These are phyloP conservation scores for Beauveria sp. DNA, from an alignment of 2,329 filamentous ascomycete genomes.

Conservation along the genomic window DNA sequence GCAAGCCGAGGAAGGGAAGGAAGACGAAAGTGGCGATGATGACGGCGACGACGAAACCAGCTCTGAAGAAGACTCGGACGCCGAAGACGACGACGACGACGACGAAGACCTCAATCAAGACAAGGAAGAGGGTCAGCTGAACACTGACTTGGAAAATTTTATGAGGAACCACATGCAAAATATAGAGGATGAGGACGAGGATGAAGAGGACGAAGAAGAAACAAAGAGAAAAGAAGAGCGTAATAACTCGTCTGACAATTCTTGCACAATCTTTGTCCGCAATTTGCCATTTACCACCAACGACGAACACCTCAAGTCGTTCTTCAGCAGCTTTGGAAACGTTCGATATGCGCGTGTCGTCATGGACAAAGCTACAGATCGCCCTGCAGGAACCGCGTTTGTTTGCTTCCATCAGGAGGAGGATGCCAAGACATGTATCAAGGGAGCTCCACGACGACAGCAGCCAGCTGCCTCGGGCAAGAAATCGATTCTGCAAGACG, in stretches of 20 bases:
- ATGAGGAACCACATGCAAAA: conserved; percentile 51
- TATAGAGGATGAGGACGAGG: conserved; percentile 48
- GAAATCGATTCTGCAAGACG: conserved; percentile 82
- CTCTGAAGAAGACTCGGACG: conserved; percentile 17
- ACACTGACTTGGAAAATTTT: conserved; percentile 45
- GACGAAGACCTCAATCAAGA: conserved; percentile 23
- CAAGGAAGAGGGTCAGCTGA: conserved; percentile 33
- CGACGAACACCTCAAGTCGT: conserved; percentile 73
- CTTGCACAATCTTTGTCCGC: conserved; percentile 79
- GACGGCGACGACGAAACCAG: conserved; percentile 18
- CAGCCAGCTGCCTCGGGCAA: conserved; percentile 45
- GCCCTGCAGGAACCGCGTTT: conserved; percentile 86
- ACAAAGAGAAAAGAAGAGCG: conserved; percentile 21
- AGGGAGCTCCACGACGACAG: conserved; percentile 58
- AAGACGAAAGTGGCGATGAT: conserved; percentile 23
- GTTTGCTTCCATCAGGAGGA: conserved; percentile 79
- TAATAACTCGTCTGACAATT: conserved; percentile 47
- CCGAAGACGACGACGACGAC: conserved; percentile 21
- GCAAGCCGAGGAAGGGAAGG: conserved; percentile 30
- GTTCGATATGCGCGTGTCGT: conserved; percentile 88
- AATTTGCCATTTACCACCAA: conserved; percentile 87
- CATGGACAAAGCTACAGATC: conserved; percentile 74
- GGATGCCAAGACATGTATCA: conserved; percentile 71
- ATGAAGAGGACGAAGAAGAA: conserved; percentile 37
- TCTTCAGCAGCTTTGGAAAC: conserved; percentile 83